These are phyloP conservation scores for Antitrichia curtipendula DNA, from an alignment of 225 moss, liverwort and hornwort species.

Conservation along the genomic window DNA sequence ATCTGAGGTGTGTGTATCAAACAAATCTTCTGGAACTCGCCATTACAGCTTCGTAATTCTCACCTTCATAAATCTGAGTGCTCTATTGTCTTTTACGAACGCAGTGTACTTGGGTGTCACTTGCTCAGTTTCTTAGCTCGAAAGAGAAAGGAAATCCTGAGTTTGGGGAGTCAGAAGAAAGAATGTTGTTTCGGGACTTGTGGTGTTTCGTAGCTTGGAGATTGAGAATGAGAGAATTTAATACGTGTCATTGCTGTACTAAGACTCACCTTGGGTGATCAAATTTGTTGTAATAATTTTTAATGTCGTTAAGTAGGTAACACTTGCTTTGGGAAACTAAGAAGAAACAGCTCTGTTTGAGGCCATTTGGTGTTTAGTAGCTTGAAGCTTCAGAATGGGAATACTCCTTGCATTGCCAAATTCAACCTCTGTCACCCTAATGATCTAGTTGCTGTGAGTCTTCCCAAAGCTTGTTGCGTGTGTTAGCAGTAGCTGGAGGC, in stretches of 20 bases:
- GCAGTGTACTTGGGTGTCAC: neutral
- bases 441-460: neutral
- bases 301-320: neutral
- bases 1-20: constrained; percentile 33
- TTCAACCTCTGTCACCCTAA: too few species aligned
- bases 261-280: too few species aligned
- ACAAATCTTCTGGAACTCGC: too few species aligned
- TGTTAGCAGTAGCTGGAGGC: neutral
- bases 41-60: neutral
- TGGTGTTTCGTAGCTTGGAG: neutral
- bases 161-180: neutral
- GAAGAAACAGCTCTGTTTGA: neutral
- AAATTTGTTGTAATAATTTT: neutral
- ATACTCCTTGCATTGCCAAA: too few species aligned
- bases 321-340: too few species aligned
- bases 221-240: neutral
- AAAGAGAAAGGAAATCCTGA: neutral
- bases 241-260: neutral
- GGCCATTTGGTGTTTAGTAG: neutral
- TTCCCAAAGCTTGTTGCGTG: neutral
- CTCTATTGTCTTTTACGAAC: too few species aligned
- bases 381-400: neutral
- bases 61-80: neutral
- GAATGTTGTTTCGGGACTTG: neutral
- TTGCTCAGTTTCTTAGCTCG: neutral